Percentiles rank a stretch among this genome's conserved stretches.
Evolutionary conservation across 805 yeast species (phyloP).

Genomic region (Yamadazyma sp.): DNA sequence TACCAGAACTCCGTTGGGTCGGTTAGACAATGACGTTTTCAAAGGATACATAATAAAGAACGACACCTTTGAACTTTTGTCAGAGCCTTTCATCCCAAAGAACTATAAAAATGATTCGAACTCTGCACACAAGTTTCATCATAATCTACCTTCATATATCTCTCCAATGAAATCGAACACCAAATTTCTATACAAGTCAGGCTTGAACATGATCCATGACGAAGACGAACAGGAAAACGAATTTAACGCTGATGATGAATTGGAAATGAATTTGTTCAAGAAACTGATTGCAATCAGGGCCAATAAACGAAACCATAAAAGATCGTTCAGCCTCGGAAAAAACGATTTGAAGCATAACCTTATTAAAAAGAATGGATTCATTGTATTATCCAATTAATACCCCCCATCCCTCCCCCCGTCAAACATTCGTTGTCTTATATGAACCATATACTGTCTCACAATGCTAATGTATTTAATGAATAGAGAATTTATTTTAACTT

Average conservation of each 20-base stretch:
- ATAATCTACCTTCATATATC: conserved; percentile 15
- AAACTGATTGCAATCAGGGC: conserved; percentile 21
- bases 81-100: conserved; percentile 16
- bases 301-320: conserved; percentile 18
- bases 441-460: neutral
- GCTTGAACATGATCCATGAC: conserved; percentile 12
- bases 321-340: conserved; percentile 41
- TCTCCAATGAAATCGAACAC: conserved; percentile 18
- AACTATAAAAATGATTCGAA: conserved; percentile 17
- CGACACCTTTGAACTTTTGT: neutral
- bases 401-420: conserved; percentile 1
- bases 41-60: conserved; percentile 12
- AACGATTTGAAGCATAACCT: conserved; percentile 35
- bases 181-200: conserved; percentile 15
- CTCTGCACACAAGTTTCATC: conserved; percentile 15
- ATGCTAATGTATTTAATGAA: conserved; percentile 7
- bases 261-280: conserved; percentile 21
- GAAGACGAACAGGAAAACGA: conserved; percentile 12
- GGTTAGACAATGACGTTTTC: conserved; percentile 14
- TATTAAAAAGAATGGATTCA: conserved; percentile 29
- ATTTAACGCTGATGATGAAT: conserved; percentile 22
- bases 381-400: conserved; percentile 12
- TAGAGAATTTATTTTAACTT: too few relatives aligned
- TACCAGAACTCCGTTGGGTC: conserved; percentile 13
- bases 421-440: neutral